Evolutionary conservation across 2,329 filamentous ascomycete species (phyloP).

Genomic region (Colletotrichum sp.): DNA sequence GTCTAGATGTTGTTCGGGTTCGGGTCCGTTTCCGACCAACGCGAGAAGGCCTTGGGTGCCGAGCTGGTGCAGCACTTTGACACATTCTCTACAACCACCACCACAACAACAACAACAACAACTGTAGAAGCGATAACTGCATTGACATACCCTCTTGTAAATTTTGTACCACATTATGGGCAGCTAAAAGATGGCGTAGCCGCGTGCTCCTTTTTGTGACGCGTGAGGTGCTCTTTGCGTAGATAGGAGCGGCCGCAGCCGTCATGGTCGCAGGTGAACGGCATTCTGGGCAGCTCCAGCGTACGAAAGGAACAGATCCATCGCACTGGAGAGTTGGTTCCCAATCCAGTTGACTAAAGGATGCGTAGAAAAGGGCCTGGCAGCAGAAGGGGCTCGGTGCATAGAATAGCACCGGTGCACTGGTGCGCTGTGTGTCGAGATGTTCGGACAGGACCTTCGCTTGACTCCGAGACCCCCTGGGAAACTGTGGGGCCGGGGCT

Average conservation of each 20-base stretch:
- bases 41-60: background rate
- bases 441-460: slow-evolving; percentile 5
- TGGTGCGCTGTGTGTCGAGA: background rate
- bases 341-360: background rate
- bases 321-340: background rate
- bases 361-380: background rate
- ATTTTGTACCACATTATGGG: slow-evolving; percentile 4
- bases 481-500: background rate
- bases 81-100: background rate
- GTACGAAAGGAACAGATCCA: background rate
- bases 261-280: slow-evolving; percentile 9
- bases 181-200: background rate
- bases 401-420: background rate
- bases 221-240: slow-evolving; percentile 15
- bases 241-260: slow-evolving; percentile 17
- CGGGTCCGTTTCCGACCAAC: background rate
- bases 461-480: background rate
- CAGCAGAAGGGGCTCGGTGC: background rate
- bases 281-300: background rate
- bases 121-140: background rate
- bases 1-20: background rate
- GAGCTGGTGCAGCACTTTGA: background rate
- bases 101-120: background rate
- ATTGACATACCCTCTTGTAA: slow-evolving; percentile 12
- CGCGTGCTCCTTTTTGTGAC: slow-evolving; percentile 11